Evolutionary conservation across 1,284 basidiomycete species (phyloP).

Genomic region (Apiotrichum gamsii): DNA sequence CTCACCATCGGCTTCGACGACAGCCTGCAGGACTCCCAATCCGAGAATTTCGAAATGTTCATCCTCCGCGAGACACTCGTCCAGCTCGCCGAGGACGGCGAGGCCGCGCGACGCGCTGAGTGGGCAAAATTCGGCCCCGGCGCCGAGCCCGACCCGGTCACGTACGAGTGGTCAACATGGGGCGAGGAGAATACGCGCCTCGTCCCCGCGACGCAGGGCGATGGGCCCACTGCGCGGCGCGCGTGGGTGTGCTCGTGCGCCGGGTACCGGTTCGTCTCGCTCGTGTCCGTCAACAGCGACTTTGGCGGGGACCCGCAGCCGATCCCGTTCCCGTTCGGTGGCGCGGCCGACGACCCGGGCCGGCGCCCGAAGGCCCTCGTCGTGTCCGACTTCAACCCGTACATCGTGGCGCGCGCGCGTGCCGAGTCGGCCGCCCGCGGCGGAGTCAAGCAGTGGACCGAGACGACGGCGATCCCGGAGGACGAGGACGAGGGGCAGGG

Average conservation of each 20-base stretch:
- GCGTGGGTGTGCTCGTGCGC: conserved; percentile 45
- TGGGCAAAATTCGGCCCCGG: conserved; percentile 33
- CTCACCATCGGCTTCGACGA: conserved; percentile 17
- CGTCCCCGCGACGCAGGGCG: conserved; percentile 26
- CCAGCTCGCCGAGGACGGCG: conserved; percentile 43
- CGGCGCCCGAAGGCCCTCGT: conserved; percentile 2
- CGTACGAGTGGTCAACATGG: conserved; percentile 37
- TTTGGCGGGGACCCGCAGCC: neutral
- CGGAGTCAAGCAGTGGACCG: neutral
- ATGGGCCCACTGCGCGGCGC: conserved; percentile 14
- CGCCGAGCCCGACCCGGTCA: conserved; percentile 15
- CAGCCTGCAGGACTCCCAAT: conserved; percentile 4
- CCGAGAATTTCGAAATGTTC: conserved; percentile 48
- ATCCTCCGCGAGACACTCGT: conserved; percentile 51
- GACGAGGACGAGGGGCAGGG: neutral
- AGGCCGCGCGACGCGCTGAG: conserved; percentile 34
- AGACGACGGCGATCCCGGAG: neutral
- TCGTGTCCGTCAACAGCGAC: conserved; percentile 8
- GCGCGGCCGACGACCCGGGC: too few relatives aligned
- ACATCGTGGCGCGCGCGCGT: conserved; percentile 9
- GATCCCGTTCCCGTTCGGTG: too few relatives aligned
- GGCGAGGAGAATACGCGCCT: conserved; percentile 32
- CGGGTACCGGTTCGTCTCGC: conserved; percentile 41
- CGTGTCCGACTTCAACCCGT: conserved; percentile 39
- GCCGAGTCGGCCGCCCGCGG: neutral